Evolutionary conservation across 129 eudicot species (phyloP).

Genomic region (Daucus carota): DH1_v3.0 NC_030383.2:40678001-40678500

Average conservation of each 20-base stretch:
- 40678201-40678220: neutral
- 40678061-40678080: constrained; percentile 2
- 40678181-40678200: neutral
- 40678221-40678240: neutral
- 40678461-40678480: constrained; percentile 87
- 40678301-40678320: neutral
- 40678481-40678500: constrained; percentile 93
- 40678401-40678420: constrained; percentile 4
- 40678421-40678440: neutral
- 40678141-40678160: neutral
- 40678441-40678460: constrained; percentile 10
- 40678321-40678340: constrained; percentile 74
- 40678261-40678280: neutral
- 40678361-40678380: constrained; percentile 85
- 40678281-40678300: neutral
- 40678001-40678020: constrained; percentile 52
- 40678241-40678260: neutral
- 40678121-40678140: neutral
- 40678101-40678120: neutral
- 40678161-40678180: neutral
- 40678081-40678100: neutral
- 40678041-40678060: constrained; percentile 82
- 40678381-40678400: constrained; percentile 10
- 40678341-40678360: constrained; percentile 85
- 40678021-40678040: constrained; percentile 45